Evolutionary conservation across 352 stramenopile species (phyloP), one percentile per base, ranked within the genome.

Genomic region (Phytophthora hibernalis): DNA sequence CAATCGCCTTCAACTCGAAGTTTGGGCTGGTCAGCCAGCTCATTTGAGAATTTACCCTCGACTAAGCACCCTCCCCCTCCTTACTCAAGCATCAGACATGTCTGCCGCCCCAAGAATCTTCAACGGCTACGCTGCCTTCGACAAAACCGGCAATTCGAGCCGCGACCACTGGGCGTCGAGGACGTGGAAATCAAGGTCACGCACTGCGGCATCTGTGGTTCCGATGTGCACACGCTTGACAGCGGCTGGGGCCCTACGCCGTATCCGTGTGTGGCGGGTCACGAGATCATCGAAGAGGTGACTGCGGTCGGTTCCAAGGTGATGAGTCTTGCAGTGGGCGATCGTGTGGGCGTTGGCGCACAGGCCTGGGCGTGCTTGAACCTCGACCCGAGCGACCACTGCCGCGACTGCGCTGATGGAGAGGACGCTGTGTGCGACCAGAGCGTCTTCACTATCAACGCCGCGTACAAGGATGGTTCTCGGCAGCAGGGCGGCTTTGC

Each of bases 181-280:
- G 35, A 43, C 35, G 35, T 43, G 35, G 35, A 43, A 15, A 43
- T 43, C 35, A 43, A 43, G 12, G 35, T 43, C 13, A 43, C 13
- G 35, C 35, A 43, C 15, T 43, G 35, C 35, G 35, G 35, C 13
- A 43, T 43, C 35, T 43, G 35, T 15, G 35, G 35, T 4, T 28
- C 35, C 35, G 35, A 43, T 43, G 35, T 43, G 35, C 35, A 43
- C 35, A 43, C 35, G 35, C 35, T 43, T 12, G 35, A 43, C 35
- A 43, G 35, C 35, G 35, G 35, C 24, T 43, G 35, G 35, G 35
- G 35, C 35, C 35, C 35, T 20, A 43, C 35, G 15, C 35, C 35
- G 35, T 42, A 42, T 6, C 35, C 24, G 24, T 42, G 35, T 18
- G 35, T 43, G 35, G 35, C 35, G 8, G 35, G 35, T 7, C 35